Conservation (phyloP, 2,329 filamentous ascomycete species). For the Fusarium pilosicola region DNA sequence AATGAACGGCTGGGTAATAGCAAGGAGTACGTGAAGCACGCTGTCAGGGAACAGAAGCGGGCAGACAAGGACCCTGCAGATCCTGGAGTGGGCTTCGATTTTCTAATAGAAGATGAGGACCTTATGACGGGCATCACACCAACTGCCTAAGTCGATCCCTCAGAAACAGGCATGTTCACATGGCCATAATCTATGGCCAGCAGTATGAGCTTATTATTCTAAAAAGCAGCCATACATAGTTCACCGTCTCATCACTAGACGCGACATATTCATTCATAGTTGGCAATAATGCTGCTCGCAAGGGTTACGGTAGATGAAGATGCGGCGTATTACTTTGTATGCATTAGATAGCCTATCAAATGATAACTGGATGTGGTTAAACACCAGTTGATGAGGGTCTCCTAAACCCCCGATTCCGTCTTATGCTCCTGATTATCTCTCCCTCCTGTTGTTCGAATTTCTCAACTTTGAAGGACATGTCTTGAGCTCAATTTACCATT, state of each 20-base stretch:
- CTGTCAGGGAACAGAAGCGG: slow-evolving; percentile 58
- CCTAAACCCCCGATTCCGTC: background rate
- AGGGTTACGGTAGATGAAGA: slow-evolving; percentile 26
- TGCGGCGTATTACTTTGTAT: background rate
- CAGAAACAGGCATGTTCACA: background rate
- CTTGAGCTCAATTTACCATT: background rate
- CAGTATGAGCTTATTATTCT: background rate
- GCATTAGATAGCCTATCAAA: slow-evolving; percentile 3
- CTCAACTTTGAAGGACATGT: background rate
- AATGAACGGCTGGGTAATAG: slow-evolving; percentile 65
- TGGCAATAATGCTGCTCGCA: background rate
- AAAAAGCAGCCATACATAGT: background rate
- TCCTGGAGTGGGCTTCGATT: slow-evolving; percentile 54
- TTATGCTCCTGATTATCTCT: background rate
- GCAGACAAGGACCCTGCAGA: slow-evolving; percentile 55
- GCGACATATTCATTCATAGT: background rate
- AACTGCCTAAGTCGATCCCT: background rate
- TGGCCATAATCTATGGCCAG: background rate
- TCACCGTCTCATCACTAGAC: background rate
- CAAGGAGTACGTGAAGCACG: slow-evolving; percentile 64
- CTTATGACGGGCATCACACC: slow-evolving; percentile 62
- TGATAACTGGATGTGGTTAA: background rate
- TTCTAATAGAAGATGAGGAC: slow-evolving; percentile 68
- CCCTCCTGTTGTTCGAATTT: background rate
- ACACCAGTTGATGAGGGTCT: background rate